These are phyloP conservation scores for Aureobasidium sp. DNA, from an alignment of 2,329 filamentous ascomycete genomes.

Conservation along the genomic window DNA sequence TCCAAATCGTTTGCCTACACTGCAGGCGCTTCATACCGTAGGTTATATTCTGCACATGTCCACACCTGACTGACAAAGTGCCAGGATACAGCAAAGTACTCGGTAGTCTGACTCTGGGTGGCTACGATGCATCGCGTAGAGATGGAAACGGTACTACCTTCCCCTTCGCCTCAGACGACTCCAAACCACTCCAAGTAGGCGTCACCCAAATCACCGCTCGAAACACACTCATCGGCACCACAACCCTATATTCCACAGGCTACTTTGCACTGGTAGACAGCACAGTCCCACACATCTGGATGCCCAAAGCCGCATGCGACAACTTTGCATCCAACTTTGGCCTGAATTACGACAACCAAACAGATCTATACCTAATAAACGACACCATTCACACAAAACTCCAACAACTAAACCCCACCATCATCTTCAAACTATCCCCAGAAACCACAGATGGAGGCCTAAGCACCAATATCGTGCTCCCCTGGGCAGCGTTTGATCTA, in stretches of 20 bases:
- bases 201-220: slow-evolving; percentile 37
- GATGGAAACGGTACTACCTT: slow-evolving; percentile 53
- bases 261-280: slow-evolving; percentile 38
- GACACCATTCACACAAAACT: slow-evolving; percentile 26
- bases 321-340: slow-evolving; percentile 30
- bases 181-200: slow-evolving; percentile 50
- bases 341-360: slow-evolving; percentile 27
- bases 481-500: slow-evolving; percentile 42
- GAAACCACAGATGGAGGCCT: slow-evolving; percentile 26
- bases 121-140: slow-evolving; percentile 57
- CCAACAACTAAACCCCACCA: slow-evolving; percentile 30
- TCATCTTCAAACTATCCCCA: slow-evolving; percentile 37
- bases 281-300: slow-evolving; percentile 32
- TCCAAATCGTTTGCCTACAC: slow-evolving; percentile 33
- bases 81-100: slow-evolving; percentile 29
- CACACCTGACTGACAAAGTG: slow-evolving; percentile 19
- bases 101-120: slow-evolving; percentile 55
- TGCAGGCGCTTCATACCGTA: slow-evolving; percentile 28
- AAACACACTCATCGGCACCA: slow-evolving; percentile 23
- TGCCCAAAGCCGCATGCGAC: slow-evolving; percentile 27
- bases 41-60: not conserved
- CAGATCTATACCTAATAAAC: slow-evolving; percentile 31
- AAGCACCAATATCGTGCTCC: slow-evolving; percentile 36
- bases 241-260: slow-evolving; percentile 30
- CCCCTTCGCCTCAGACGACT: slow-evolving; percentile 44